Evolutionary conservation across 768 basidiomycete genomes (phyloP).

Genomic region (Filobasidium floriforme): DNA sequence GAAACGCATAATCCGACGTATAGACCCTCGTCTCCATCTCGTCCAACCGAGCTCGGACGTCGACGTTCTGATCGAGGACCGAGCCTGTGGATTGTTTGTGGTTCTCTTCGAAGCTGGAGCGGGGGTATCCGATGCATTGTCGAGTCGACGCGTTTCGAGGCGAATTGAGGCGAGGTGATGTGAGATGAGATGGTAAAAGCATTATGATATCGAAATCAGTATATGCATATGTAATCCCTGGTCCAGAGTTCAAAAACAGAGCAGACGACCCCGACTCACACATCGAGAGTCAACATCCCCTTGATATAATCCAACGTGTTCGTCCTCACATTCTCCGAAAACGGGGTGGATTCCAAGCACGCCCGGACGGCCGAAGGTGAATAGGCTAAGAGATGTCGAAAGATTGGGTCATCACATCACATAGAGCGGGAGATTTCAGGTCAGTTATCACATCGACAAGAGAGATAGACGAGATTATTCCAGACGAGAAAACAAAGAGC

Average conservation of each 20-base stretch:
- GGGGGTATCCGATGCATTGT: too few relatives aligned
- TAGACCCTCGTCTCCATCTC: conserved; percentile 23
- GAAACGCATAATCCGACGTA: conserved; percentile 27
- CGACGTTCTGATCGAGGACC: background rate
- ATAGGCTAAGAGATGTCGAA: background rate
- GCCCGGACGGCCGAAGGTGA: conserved; percentile 3
- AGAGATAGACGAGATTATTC: too few relatives aligned
- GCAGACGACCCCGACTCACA: background rate
- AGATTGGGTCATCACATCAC: too few relatives aligned
- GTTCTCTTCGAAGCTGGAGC: conserved; percentile 9
- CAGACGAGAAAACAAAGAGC: too few relatives aligned
- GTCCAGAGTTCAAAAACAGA: too few relatives aligned
- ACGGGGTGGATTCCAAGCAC: conserved; percentile 22
- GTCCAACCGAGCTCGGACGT: conserved; percentile 14
- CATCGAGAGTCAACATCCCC: conserved; percentile 22
- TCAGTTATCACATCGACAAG: too few relatives aligned
- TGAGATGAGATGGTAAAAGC: too few relatives aligned
- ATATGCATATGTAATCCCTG: too few relatives aligned
- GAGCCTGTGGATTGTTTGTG: conserved; percentile 2
- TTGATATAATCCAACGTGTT: conserved; percentile 23
- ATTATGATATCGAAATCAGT: too few relatives aligned
- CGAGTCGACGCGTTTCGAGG: too few relatives aligned
- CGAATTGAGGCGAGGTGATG: too few relatives aligned
- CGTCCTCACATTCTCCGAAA: conserved; percentile 14
- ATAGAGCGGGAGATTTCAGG: too few relatives aligned